Evolutionary conservation across 257 asterid species (phyloP).

Genomic region (Handroanthus guayacan): DNA sequence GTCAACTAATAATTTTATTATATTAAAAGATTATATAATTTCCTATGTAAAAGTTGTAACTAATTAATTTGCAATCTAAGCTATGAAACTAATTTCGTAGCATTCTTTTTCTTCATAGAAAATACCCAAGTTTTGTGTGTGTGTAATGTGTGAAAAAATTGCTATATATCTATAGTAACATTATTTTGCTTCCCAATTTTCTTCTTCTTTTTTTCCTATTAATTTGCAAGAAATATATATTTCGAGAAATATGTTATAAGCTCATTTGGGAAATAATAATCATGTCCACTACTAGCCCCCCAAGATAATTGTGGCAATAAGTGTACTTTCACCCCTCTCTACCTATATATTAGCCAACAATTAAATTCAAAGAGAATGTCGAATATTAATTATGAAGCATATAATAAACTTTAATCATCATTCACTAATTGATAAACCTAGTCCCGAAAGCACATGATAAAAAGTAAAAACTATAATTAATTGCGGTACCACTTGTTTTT

Average conservation of each 20-base stretch:
- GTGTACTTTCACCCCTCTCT: neutral
- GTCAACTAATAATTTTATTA: no score
- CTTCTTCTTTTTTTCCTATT: no score
- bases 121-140: no score
- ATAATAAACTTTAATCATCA: conserved; percentile 27
- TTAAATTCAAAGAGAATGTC: neutral
- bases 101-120: no score
- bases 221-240: neutral
- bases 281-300: neutral
- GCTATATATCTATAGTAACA: no score
- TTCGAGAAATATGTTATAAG: neutral
- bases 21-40: no score
- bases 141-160: no score
- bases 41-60: no score
- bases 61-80: no score
- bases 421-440: conserved; percentile 32
- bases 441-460: conserved; percentile 6
- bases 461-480: neutral
- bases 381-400: neutral
- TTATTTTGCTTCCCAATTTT: no score
- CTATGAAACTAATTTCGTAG: no score
- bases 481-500: neutral
- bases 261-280: neutral
- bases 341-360: neutral
- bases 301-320: conserved; percentile 14